Conservation (phyloP, 768 basidiomycete species). For the Kwoniella dejecticola region DNA sequence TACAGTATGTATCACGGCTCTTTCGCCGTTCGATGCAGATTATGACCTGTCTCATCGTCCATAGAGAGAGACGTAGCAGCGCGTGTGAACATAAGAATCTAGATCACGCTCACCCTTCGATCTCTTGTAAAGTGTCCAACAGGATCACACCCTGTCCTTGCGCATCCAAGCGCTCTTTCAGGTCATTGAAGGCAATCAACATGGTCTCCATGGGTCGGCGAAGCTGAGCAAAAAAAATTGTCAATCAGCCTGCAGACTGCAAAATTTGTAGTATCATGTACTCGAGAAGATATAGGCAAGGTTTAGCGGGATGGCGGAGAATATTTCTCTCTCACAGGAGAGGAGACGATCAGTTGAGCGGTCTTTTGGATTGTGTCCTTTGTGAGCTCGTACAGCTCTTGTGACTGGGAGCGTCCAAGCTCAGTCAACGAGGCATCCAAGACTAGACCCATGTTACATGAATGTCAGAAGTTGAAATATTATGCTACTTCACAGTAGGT, state of each 20-base stretch:
- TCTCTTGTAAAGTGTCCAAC: constrained; percentile 52
- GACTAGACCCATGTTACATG: too few relatives aligned
- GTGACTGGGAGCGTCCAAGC: constrained; percentile 47
- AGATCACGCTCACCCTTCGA: constrained; percentile 42
- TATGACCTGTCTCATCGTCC: too few relatives aligned
- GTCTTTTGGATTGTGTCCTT: constrained; percentile 42
- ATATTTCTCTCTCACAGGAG: constrained; percentile 36
- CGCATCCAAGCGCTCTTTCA: constrained; percentile 34
- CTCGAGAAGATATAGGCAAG: too few relatives aligned
- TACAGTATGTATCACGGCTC: too few relatives aligned
- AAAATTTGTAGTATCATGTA: too few relatives aligned
- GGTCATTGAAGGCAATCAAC: constrained; percentile 33
- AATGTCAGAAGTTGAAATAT: too few relatives aligned
- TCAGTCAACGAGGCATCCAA: constrained; percentile 51
- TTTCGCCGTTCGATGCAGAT: too few relatives aligned
- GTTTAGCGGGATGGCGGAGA: too few relatives aligned
- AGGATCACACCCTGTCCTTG: constrained; percentile 46
- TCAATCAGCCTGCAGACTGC: too few relatives aligned
- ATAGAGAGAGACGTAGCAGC: too few relatives aligned
- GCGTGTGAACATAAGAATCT: too few relatives aligned
- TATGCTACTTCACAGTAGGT: background rate
- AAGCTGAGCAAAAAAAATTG: constrained; percentile 20
- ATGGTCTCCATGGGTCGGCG: constrained; percentile 52
- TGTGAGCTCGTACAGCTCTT: constrained; percentile 41
- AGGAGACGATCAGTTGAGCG: constrained; percentile 50